Conservation (phyloP, 2,329 filamentous ascomycete species). For the Dactylellina haptotyla region DNA sequence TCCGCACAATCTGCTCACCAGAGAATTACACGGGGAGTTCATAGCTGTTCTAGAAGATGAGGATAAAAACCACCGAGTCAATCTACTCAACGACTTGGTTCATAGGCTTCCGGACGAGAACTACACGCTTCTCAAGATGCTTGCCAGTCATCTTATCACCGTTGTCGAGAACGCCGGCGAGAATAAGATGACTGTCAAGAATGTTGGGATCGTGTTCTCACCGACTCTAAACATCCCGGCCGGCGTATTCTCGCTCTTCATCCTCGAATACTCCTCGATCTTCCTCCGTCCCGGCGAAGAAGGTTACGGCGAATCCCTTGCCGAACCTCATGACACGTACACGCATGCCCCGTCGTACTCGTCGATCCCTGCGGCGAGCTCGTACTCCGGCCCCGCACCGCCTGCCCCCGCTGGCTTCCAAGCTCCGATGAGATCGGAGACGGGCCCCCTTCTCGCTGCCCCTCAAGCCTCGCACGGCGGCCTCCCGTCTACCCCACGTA, state of each 20-base stretch:
- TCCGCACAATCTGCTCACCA: slow-evolving; percentile 87
- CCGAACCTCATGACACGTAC: slow-evolving; percentile 46
- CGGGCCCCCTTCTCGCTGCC: slow-evolving; percentile 20
- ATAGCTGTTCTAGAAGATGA: slow-evolving; percentile 82
- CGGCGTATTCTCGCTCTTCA: slow-evolving; percentile 90
- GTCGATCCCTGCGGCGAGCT: neutral
- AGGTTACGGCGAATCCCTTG: slow-evolving; percentile 63
- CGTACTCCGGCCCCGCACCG: slow-evolving; percentile 8
- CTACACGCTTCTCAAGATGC: slow-evolving; percentile 79
- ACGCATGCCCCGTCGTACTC: neutral
- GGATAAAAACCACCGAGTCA: slow-evolving; percentile 78
- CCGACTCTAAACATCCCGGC: slow-evolving; percentile 96
- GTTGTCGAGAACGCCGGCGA: slow-evolving; percentile 88
- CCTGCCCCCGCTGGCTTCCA: slow-evolving; percentile 23
- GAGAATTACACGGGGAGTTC: slow-evolving; percentile 90
- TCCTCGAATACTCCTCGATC: slow-evolving; percentile 87
- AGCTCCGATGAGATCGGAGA: neutral
- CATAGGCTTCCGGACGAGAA: slow-evolving; percentile 83
- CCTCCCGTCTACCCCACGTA: slow-evolving; percentile 50
- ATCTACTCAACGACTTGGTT: slow-evolving; percentile 79
- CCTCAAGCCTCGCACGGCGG: slow-evolving; percentile 16
- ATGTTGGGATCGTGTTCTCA: slow-evolving; percentile 95
- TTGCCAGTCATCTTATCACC: slow-evolving; percentile 87
- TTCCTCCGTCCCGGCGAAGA: slow-evolving; percentile 78
- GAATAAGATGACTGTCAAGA: slow-evolving; percentile 98